These are phyloP conservation scores for Ricinus communis DNA, from an alignment of 345 rosid genomes.

Conservation along the genomic window DNA sequence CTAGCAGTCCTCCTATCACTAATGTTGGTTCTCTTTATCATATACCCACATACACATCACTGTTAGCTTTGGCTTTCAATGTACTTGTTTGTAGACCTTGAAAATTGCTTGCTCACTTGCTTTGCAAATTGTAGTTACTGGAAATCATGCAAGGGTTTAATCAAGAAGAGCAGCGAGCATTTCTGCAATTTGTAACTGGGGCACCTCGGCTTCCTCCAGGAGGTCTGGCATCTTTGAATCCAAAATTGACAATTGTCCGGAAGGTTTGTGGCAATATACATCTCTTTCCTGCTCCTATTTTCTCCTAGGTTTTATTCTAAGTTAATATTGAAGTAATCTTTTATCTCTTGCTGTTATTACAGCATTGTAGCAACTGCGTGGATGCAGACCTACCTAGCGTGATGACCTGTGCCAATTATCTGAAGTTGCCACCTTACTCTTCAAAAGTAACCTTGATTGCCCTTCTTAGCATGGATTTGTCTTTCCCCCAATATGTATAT, in stretches of 20 bases:
- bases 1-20: slow-evolving; percentile 80
- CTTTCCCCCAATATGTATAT: no score
- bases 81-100: slow-evolving; percentile 13
- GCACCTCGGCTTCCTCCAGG: slow-evolving; percentile 96
- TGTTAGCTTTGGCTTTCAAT: background rate
- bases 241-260: slow-evolving; percentile 88
- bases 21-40: slow-evolving; percentile 43
- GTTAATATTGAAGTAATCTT: background rate
- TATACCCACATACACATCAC: background rate
- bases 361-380: slow-evolving; percentile 67
- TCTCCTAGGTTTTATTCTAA: background rate
- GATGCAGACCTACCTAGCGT: slow-evolving; percentile 90
- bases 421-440: slow-evolving; percentile 91
- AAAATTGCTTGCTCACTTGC: slow-evolving; percentile 5
- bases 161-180: slow-evolving; percentile 60
- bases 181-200: slow-evolving; percentile 93
- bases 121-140: slow-evolving; percentile 55
- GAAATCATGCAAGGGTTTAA: slow-evolving; percentile 74
- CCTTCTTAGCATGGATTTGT: slow-evolving; percentile 1
- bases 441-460: slow-evolving; percentile 54
- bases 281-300: background rate
- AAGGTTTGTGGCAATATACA: slow-evolving; percentile 47
- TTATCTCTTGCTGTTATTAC: slow-evolving; percentile 15
- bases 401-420: slow-evolving; percentile 97
- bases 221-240: slow-evolving; percentile 82